These are phyloP conservation scores for Pichia sp. DNA, from an alignment of 1,139 yeast genomes.

Conservation along the genomic window DNA sequence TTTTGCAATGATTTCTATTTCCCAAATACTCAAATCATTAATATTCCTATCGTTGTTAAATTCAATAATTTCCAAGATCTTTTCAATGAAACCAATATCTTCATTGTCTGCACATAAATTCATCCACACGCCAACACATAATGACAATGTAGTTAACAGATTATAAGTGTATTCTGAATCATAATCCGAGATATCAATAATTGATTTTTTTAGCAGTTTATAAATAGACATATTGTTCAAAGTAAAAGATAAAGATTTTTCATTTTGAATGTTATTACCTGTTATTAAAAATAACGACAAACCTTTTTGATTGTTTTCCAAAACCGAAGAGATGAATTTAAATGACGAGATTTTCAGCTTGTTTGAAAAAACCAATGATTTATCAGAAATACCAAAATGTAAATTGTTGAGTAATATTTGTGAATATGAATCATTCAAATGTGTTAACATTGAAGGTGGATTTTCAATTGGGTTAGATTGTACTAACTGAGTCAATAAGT, in stretches of 20 bases:
- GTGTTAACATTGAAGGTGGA: slow-evolving; percentile 75
- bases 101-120: slow-evolving; percentile 27
- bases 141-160: slow-evolving; percentile 1
- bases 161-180: background rate
- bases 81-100: slow-evolving; percentile 46
- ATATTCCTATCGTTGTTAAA: background rate
- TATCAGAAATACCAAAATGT: slow-evolving; percentile 52
- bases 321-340: slow-evolving; percentile 67
- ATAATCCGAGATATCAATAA: slow-evolving; percentile 33
- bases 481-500: slow-evolving; percentile 56
- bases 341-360: slow-evolving; percentile 53
- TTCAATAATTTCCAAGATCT: slow-evolving; percentile 33
- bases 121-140: slow-evolving; percentile 4
- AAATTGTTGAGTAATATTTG: slow-evolving; percentile 53
- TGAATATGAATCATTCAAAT: slow-evolving; percentile 61
- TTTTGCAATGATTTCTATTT: slow-evolving; percentile 54
- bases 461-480: slow-evolving; percentile 53
- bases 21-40: background rate
- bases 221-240: slow-evolving; percentile 33
- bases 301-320: slow-evolving; percentile 82
- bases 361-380: slow-evolving; percentile 44
- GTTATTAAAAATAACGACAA: slow-evolving; percentile 69
- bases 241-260: slow-evolving; percentile 31
- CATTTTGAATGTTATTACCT: slow-evolving; percentile 34
- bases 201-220: slow-evolving; percentile 23